Conservation (phyloP, 345 rosid genomes). For the Gossypium bickii region DNA sequence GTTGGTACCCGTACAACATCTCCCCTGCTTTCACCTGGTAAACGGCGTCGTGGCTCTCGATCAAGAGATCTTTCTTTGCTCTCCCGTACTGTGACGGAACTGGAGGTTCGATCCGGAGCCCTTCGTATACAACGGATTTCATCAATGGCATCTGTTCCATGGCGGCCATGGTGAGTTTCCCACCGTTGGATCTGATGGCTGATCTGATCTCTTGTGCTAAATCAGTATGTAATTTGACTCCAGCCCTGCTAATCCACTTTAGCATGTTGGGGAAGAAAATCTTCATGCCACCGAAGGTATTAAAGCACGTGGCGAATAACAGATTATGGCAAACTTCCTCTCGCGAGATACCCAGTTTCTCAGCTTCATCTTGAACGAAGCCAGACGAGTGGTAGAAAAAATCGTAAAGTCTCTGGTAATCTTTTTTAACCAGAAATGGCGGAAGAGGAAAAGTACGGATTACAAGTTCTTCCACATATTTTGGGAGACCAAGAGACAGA, state of each 20-base stretch:
- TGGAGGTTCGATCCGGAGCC: slow-evolving; percentile 80
- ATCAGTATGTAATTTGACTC: slow-evolving; percentile 48
- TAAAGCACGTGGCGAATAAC: slow-evolving; percentile 81
- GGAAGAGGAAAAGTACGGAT: slow-evolving; percentile 67
- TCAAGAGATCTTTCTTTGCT: slow-evolving; percentile 62
- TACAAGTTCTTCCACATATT: slow-evolving; percentile 42
- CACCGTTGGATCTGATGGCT: slow-evolving; percentile 54
- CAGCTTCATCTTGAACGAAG: slow-evolving; percentile 60
- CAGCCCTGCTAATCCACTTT: slow-evolving; percentile 73
- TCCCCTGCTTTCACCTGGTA: slow-evolving; percentile 73
- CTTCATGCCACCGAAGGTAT: slow-evolving; percentile 83
- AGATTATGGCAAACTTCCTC: slow-evolving; percentile 88
- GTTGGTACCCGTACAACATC: slow-evolving; percentile 73
- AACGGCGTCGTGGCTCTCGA: slow-evolving; percentile 83
- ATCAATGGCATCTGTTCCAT: slow-evolving; percentile 73
- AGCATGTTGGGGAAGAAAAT: slow-evolving; percentile 57
- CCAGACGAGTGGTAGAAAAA: slow-evolving; percentile 60
- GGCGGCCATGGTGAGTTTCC: slow-evolving; percentile 63
- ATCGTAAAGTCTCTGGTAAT: slow-evolving; percentile 73
- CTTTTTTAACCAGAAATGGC: slow-evolving; percentile 48
- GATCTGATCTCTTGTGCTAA: slow-evolving; percentile 77
- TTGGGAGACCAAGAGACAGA: slow-evolving; percentile 57
- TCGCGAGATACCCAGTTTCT: slow-evolving; percentile 54
- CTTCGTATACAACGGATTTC: slow-evolving; percentile 79
- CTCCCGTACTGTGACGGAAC: slow-evolving; percentile 66